These are phyloP conservation scores for Fraxinus sp. DNA, from an alignment of 305 asterid genomes.

Conservation along the genomic window DNA sequence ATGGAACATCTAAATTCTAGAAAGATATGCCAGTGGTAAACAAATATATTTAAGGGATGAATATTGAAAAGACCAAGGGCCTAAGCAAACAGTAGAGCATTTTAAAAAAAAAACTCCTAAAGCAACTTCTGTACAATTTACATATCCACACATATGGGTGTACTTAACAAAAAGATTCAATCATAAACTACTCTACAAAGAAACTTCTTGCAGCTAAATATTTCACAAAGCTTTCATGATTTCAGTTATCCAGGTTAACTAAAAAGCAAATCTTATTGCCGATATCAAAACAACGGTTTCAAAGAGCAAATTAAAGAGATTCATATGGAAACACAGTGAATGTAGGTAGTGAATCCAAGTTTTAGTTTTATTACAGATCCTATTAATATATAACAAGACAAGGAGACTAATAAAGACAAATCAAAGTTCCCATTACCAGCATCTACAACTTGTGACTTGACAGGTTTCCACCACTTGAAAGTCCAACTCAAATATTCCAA, in stretches of 20 bases:
- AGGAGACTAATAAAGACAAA: not conserved
- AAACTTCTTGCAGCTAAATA: not conserved
- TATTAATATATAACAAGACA: not conserved
- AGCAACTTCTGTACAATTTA: not conserved
- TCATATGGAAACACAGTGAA: not conserved
- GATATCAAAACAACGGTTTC: not conserved
- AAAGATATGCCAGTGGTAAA: conserved; percentile 8
- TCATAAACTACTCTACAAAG: not conserved
- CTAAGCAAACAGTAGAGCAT: not conserved
- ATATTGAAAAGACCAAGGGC: not conserved
- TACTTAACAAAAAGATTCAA: not conserved
- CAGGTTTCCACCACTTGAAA: not conserved
- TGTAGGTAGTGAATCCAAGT: not conserved
- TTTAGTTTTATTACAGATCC: not conserved
- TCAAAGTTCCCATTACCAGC: not conserved
- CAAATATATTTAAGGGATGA: conserved; percentile 4
- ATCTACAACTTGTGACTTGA: not conserved
- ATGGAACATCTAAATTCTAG: not conserved
- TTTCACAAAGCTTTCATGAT: not conserved
- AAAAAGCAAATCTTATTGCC: not conserved
- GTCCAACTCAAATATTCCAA: not conserved
- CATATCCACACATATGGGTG: not conserved
- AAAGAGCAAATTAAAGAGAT: not conserved
- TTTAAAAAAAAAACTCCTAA: not conserved
- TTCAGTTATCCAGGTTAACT: not conserved